These are phyloP conservation scores for Xylariaceae sp. DNA, from an alignment of 2,329 filamentous ascomycete genomes.

Conservation along the genomic window DNA sequence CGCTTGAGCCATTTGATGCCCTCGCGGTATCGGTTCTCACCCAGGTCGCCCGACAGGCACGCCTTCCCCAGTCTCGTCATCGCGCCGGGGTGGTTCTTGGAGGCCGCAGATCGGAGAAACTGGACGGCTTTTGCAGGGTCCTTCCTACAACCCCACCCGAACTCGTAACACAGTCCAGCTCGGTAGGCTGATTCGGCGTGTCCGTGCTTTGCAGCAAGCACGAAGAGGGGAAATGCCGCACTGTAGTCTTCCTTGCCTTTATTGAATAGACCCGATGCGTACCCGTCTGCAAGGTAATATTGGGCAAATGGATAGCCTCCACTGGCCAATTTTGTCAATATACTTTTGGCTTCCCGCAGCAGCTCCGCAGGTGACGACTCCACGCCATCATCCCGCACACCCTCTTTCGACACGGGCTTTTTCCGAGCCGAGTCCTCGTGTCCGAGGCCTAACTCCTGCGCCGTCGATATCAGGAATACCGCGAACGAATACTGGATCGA, in stretches of 20 bases:
- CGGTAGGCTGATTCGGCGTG: slow-evolving; percentile 95
- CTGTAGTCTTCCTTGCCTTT: slow-evolving; percentile 92
- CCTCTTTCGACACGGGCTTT: slow-evolving; percentile 42
- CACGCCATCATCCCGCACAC: slow-evolving; percentile 22
- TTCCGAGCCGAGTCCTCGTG: slow-evolving; percentile 41
- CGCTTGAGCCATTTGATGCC: slow-evolving; percentile 96
- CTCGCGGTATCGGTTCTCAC: slow-evolving; percentile 79
- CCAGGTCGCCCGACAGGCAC: slow-evolving; percentile 83
- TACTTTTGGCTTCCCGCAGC: slow-evolving; percentile 79
- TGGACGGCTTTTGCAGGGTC: slow-evolving; percentile 89
- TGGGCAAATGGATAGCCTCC: slow-evolving; percentile 93
- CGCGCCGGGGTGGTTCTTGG: slow-evolving; percentile 91
- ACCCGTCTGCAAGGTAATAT: slow-evolving; percentile 94
- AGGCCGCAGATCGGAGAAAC: slow-evolving; percentile 83
- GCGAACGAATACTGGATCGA: slow-evolving; percentile 95
- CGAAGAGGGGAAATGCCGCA: slow-evolving; percentile 85
- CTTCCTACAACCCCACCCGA: slow-evolving; percentile 91
- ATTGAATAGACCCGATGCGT: slow-evolving; percentile 88
- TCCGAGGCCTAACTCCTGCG: slow-evolving; percentile 67
- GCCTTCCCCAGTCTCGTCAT: slow-evolving; percentile 90
- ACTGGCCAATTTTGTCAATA: slow-evolving; percentile 79
- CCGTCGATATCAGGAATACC: slow-evolving; percentile 84
- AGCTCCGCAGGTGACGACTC: slow-evolving; percentile 59
- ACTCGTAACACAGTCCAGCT: slow-evolving; percentile 91
- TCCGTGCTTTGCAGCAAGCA: slow-evolving; percentile 91